Base-by-base conservation (phyloP, 163 green algal species). In the Volvox carteri region DNA sequence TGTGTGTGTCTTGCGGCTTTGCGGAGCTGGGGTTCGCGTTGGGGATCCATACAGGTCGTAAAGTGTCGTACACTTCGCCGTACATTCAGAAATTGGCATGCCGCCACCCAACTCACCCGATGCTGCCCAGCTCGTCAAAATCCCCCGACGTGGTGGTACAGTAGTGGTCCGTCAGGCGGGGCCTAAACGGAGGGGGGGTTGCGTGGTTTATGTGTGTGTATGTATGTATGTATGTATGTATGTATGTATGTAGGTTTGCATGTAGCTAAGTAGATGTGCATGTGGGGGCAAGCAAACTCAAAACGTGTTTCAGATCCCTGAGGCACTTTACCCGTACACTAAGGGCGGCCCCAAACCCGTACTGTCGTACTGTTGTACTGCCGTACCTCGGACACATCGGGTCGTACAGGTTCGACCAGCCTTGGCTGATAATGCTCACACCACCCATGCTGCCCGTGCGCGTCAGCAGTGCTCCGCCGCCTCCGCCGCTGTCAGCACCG, bases 331-430 rank as follows among this genome's bases (percentile, higher is more conserved):
- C n/a, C n/a, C n/a, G n/a, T n/a, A n/a, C n/a, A n/a, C n/a, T n/a
- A n/a, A n/a, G n/a, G n/a, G n/a, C n/a, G n/a, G n/a, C n/a, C n/a
- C n/a, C n/a, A n/a, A n/a, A n/a, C n/a, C n/a, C n/a, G n/a, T n/a
- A n/a, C n/a, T n/a, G n/a, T n/a, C n/a, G n/a, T n/a, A n/a, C n/a
- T n/a, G n/a, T n/a, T n/a, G n/a, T n/a, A n/a, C n/a, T n/a, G 35
- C 35, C 79, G n/a, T 74, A 86, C 79, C 62, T 79, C 16, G 81
- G 65, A 19, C n/a, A 78, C 1, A 73, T 30, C n/a, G 81, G 65
- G 67, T 79, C 65, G 81, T 87, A 87, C 46, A 87, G 81, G 44
- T 79, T 72, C 0, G 65, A 56, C 81, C 81, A 87, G 65, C 65
- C 81, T 46, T 79, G 65, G 46, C 65, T 70, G 46, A 79, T 79